A percentile compares a stretch with the other conserved stretches of the same genome.
These are phyloP conservation scores for Pelomyxa schiedti DNA, from an alignment of 78 protist species.

Conservation along the genomic window DNA sequence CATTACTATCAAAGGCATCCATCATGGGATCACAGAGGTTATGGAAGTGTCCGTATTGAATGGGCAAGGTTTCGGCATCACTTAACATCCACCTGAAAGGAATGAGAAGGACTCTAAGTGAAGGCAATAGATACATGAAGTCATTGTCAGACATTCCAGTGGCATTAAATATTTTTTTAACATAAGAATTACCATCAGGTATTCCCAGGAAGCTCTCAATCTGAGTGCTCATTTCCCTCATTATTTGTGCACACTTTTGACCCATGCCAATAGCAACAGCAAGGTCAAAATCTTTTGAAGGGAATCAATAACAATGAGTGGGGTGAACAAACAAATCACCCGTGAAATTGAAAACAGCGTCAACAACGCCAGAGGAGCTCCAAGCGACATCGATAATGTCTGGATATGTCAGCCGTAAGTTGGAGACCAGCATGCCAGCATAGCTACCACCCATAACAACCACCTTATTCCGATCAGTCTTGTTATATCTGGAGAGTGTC, in stretches of 20 bases:
- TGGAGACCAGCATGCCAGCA: background rate
- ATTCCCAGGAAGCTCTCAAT: background rate
- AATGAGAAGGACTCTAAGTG: background rate
- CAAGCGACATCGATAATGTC: background rate
- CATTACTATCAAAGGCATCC: background rate
- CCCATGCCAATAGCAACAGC: background rate
- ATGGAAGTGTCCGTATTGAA: background rate
- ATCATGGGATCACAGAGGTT: background rate
- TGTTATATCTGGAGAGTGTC: too few relatives aligned
- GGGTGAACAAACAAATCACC: too few relatives aligned
- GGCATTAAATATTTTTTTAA: background rate
- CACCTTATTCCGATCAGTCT: background rate
- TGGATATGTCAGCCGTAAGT: background rate
- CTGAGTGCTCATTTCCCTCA: background rate
- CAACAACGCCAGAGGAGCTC: background rate
- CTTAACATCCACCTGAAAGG: background rate
- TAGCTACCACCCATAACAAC: background rate
- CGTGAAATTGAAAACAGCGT: background rate
- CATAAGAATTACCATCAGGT: background rate
- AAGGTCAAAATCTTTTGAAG: too few relatives aligned
- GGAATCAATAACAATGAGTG: too few relatives aligned
- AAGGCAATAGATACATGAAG: background rate
- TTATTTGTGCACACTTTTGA: background rate
- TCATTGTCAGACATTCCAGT: background rate
- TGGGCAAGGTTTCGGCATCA: background rate